Base-by-base conservation (phyloP, 2,329 filamentous ascomycete species). In the Stemphylium lycopersici region DNA sequence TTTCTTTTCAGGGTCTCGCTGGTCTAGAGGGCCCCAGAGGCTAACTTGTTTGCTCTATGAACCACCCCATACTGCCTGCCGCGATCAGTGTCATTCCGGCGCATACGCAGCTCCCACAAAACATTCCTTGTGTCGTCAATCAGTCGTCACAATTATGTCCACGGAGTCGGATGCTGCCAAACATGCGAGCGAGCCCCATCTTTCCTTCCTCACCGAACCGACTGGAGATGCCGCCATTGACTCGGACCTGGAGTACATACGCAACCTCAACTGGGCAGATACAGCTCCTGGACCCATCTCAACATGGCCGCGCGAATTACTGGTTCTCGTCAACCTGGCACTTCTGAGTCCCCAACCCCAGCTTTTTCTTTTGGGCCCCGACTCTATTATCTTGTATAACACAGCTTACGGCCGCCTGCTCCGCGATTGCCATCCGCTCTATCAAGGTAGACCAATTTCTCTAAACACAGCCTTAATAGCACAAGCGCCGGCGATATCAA, bases 291-390 rank as follows among this genome's bases (percentile, higher is more conserved):
- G 45, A 13, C 45, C 45, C 13, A 48, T 48, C 8, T 8, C 45
- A 33, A 36, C 37, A 48, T 48, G 45, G 45, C 45, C 45, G 15
- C 45, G 45, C 36, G 45, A 48, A 40, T 24, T 48, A 12, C n/a
- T 48, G 36, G 45, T 48, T 4, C 45, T 48, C 6, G 33, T 48
- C 45, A 48, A 48, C 6, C 36, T 48, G 16, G 45, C 45, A 12
- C 33, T 48, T 36, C 45, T 48, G 26, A 40, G 36, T 26, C 45
- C 45, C 6, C 45, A 48, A 29, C 45, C 45, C 1, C 45, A 48
- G n/a, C 26, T 48, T 20, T 48, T 48, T 24, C 20, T 48, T 16
- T 39, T 48, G 8, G 45, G 45, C 7, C 45, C 24, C 37, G 45
- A 48, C 18, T 40, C 45, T 16, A 48, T 38, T 13, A 40, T 48